Evolutionary conservation across 768 basidiomycete genomes (phyloP).

Genomic region (Hirschioporus abietinus): DNA sequence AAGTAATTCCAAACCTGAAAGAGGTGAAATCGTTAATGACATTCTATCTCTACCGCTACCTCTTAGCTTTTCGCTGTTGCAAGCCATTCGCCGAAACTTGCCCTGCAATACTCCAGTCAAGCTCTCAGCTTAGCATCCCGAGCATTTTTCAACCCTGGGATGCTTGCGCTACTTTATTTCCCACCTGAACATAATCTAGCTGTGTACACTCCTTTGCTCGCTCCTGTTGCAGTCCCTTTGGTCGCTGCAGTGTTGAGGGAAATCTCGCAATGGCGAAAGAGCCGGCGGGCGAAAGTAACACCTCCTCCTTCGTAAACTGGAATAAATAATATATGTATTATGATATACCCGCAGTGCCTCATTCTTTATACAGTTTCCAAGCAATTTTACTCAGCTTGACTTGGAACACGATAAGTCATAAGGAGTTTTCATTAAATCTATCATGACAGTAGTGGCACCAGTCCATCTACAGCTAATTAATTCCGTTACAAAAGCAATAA

Average conservation of each 20-base stretch:
- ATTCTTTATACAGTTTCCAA: too few relatives aligned
- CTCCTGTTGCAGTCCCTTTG: constrained; percentile 81
- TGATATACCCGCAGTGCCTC: neutral
- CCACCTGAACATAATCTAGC: constrained; percentile 98
- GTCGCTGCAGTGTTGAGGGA: constrained; percentile 72
- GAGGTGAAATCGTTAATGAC: neutral
- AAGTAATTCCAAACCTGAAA: constrained; percentile 10
- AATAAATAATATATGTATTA: neutral
- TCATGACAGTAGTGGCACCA: neutral
- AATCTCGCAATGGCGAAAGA: constrained; percentile 52
- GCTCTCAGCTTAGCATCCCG: constrained; percentile 67
- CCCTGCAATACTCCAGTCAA: constrained; percentile 54
- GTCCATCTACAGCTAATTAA: neutral
- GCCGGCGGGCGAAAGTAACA: neutral
- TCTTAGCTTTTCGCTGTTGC: constrained; percentile 36
- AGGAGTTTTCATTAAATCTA: neutral
- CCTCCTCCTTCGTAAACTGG: neutral
- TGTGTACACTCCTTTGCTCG: constrained; percentile 93
- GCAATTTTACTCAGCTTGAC: too few relatives aligned
- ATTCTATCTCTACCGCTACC: neutral
- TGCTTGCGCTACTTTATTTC: constrained; percentile 95
- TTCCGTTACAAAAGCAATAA: neutral
- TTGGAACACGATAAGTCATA: neutral
- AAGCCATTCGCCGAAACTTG: constrained; percentile 33
- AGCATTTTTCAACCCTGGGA: constrained; percentile 95